Conservation (phyloP, 177 flowering plant genomes). For the Tripterygium wilfordii region DNA sequence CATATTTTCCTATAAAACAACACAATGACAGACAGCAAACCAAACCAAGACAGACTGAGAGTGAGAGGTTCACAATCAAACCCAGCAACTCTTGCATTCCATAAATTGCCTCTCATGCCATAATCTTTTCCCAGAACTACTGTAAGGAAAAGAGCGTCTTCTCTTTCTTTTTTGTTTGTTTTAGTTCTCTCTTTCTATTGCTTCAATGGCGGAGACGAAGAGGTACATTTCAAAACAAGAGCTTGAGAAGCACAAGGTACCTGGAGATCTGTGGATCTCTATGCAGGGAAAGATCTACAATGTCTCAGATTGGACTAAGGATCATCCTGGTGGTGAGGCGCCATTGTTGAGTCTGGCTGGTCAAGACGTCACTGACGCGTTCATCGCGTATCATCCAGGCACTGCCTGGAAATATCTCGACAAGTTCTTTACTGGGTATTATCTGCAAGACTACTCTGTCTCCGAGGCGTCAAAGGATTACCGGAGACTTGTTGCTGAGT, state of each 20-base stretch:
- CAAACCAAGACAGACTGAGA: too few species aligned
- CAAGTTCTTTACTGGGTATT: slow-evolving; percentile 52
- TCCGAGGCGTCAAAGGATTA: slow-evolving; percentile 75
- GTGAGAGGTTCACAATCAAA: too few species aligned
- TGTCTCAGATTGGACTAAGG: slow-evolving; percentile 62
- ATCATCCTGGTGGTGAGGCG: slow-evolving; percentile 83
- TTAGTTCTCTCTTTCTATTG: background rate
- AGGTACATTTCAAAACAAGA: slow-evolving; percentile 59
- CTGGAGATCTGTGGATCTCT: slow-evolving; percentile 80
- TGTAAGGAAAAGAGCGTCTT: too few species aligned
- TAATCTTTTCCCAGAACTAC: too few species aligned
- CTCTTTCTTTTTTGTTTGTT: background rate
- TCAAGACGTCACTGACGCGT: slow-evolving; percentile 85
- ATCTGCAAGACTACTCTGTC: slow-evolving; percentile 44
- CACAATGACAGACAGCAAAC: too few species aligned
- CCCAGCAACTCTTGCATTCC: too few species aligned
- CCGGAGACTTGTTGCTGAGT: slow-evolving; percentile 43
- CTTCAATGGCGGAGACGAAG: slow-evolving; percentile 24
- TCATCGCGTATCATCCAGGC: slow-evolving; percentile 84
- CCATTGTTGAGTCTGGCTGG: slow-evolving; percentile 69
- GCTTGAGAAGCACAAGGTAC: slow-evolving; percentile 46
- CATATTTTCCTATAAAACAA: too few species aligned
- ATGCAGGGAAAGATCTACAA: slow-evolving; percentile 82
- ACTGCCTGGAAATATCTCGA: slow-evolving; percentile 69
- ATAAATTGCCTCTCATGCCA: too few species aligned